Conservation (phyloP, 129 eudicot species). For the Ambrosia trifida region DNA sequence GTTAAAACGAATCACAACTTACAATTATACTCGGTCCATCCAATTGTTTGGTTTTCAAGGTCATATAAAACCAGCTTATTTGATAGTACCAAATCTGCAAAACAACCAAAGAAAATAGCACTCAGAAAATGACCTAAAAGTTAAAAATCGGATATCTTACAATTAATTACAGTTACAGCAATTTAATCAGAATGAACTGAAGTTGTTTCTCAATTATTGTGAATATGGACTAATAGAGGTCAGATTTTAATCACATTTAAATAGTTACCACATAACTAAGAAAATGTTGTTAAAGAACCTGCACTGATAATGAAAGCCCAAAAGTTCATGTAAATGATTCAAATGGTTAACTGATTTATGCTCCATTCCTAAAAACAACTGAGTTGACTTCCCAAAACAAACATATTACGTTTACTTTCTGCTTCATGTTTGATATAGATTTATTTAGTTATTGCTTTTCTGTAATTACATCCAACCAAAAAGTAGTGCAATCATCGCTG, state of each 20-base stretch:
- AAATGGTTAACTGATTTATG: background rate
- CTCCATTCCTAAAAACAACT: background rate
- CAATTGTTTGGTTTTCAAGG: slow-evolving; percentile 73
- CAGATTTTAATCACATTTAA: background rate
- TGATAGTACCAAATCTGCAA: slow-evolving; percentile 79
- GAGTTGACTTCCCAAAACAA: background rate
- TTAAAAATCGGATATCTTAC: slow-evolving; percentile 1
- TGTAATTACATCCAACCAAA: slow-evolving; percentile 3
- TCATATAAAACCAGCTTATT: slow-evolving; percentile 79
- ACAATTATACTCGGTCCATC: slow-evolving; percentile 88
- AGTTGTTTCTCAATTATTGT: background rate
- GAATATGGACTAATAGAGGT: background rate
- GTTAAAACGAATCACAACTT: slow-evolving; percentile 37
- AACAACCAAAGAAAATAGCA: slow-evolving; percentile 4
- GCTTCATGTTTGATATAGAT: background rate
- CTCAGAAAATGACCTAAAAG: background rate
- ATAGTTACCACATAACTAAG: background rate
- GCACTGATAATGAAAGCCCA: background rate
- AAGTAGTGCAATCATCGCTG: slow-evolving; percentile 4
- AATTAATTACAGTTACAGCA: background rate
- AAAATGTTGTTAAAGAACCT: background rate
- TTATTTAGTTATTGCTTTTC: slow-evolving; percentile 8
- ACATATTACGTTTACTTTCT: background rate
- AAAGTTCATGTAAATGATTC: background rate
- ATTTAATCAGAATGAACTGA: background rate